Conservation (phyloP, 345 rosid genomes). For the Pugionium cornutum region DNA sequence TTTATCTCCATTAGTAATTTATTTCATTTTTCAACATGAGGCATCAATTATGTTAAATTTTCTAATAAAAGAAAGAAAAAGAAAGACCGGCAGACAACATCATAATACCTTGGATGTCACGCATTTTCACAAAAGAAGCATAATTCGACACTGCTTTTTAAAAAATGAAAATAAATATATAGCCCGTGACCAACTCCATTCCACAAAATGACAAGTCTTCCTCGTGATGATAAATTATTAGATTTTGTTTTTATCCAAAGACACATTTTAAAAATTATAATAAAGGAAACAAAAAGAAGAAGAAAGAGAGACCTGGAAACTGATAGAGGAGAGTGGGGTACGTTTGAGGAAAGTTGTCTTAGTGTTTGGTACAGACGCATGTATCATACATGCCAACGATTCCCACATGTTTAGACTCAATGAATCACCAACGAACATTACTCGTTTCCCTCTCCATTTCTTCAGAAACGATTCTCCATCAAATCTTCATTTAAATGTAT, state of each 20-base stretch:
- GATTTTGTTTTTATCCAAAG: no score
- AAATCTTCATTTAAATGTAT: conserved; percentile 48
- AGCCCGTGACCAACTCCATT: conserved; percentile 34
- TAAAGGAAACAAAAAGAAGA: no score
- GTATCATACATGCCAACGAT: conserved; percentile 76
- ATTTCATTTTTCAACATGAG: conserved; percentile 1
- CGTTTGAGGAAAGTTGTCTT: no score
- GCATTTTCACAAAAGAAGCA: conserved; percentile 21
- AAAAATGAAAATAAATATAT: neutral
- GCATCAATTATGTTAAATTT: neutral
- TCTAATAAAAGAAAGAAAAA: neutral
- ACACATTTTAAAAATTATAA: no score
- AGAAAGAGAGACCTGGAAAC: conserved; percentile 68
- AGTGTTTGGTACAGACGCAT: conserved; percentile 65
- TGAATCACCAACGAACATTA: conserved; percentile 98
- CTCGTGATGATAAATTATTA: conserved; percentile 37
- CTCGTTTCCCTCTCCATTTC: no score
- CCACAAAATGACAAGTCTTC: conserved; percentile 23
- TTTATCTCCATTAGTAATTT: neutral
- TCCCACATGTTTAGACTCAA: conserved; percentile 81
- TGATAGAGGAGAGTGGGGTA: conserved; percentile 54
- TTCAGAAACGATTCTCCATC: conserved; percentile 64
- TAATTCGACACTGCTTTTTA: conserved; percentile 6
- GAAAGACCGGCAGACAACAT: conserved; percentile 20
- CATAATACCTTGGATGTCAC: conserved; percentile 35